These are phyloP conservation scores for Solanum hybrid DNA, from an alignment of 305 asterid genomes.

Conservation along the genomic window DNA sequence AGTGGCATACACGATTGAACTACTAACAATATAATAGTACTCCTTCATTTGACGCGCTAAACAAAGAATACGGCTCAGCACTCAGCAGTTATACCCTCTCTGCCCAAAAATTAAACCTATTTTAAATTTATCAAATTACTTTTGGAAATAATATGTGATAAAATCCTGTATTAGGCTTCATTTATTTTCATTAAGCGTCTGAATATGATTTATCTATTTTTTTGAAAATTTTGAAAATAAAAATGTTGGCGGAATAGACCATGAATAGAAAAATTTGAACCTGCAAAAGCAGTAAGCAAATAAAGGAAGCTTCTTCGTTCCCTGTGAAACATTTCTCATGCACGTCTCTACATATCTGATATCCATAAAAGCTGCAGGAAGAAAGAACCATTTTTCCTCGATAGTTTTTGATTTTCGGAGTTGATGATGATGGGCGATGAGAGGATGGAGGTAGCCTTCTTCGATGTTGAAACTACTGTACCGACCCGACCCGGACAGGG, in stretches of 20 bases:
- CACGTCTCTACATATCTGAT: background rate
- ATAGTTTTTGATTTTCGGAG: background rate
- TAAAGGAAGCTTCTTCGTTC: background rate
- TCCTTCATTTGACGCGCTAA: background rate
- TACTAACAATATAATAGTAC: background rate
- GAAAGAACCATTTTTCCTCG: background rate
- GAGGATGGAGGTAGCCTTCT: constrained; percentile 79
- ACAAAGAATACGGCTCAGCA: background rate
- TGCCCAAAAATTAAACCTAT: background rate
- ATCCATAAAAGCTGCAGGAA: background rate
- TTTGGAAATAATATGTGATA: background rate
- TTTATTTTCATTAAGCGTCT: too few species aligned
- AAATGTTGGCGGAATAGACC: background rate
- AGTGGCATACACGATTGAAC: background rate
- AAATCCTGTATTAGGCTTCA: background rate
- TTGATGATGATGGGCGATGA: constrained; percentile 32
- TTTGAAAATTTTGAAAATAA: background rate
- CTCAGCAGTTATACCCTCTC: background rate
- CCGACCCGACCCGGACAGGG: constrained; percentile 71
- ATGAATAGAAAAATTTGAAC: background rate
- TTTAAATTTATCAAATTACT: background rate
- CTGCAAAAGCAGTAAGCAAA: background rate
- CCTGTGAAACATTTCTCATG: background rate
- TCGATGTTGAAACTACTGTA: constrained; percentile 83
- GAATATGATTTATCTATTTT: too few species aligned